Evolutionary conservation across 768 basidiomycete species (phyloP).

Genomic region (Baorangia bicolor): DNA sequence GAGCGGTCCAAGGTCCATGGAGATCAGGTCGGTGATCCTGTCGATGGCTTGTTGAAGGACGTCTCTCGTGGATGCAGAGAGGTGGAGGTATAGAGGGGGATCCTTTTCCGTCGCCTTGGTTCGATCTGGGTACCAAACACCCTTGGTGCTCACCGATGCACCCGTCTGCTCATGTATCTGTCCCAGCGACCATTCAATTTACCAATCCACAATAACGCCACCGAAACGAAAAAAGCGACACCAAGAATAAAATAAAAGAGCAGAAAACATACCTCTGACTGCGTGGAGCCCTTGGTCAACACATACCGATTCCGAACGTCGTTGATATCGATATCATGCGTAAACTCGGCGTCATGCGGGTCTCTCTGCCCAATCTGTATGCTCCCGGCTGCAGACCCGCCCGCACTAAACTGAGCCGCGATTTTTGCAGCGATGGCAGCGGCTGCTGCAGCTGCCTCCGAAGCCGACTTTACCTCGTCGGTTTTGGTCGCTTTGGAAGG

Average conservation of each 20-base stretch:
- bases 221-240: background rate
- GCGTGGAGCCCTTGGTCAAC: constrained; percentile 90
- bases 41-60: constrained; percentile 64
- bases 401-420: constrained; percentile 75
- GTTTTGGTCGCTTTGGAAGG: constrained; percentile 45
- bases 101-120: constrained; percentile 89
- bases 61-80: constrained; percentile 73
- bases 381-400: constrained; percentile 37
- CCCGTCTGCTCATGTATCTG: constrained; percentile 94
- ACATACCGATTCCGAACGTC: constrained; percentile 94
- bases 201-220: background rate
- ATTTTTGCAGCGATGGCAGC: constrained; percentile 95
- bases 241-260: background rate
- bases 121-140: constrained; percentile 94
- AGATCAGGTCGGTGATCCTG: constrained; percentile 71
- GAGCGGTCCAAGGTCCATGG: constrained; percentile 74
- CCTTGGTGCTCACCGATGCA: constrained; percentile 89
- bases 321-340: constrained; percentile 94
- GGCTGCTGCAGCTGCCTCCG: constrained; percentile 66
- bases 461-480: constrained; percentile 52
- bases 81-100: constrained; percentile 91
- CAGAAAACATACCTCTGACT: constrained; percentile 67
- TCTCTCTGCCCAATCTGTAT: constrained; percentile 53
- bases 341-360: constrained; percentile 76
- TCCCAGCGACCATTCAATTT: constrained; percentile 4